Percentiles rank a stretch among this genome's conserved stretches.
Conservation (phyloP, 176 grass and related monocot genomes). For the Lolium perenne region DNA sequence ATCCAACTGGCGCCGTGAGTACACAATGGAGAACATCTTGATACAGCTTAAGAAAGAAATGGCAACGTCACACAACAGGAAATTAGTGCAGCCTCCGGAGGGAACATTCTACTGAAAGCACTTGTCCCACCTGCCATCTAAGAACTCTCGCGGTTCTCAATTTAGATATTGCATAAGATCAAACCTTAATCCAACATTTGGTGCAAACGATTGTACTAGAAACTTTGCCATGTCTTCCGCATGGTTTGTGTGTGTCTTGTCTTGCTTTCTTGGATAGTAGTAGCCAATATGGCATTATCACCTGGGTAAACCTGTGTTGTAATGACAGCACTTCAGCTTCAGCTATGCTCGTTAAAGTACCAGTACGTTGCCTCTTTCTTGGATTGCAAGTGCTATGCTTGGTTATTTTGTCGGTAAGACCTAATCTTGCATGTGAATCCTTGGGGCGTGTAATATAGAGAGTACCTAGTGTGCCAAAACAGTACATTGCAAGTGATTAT, state of each 20-base stretch:
- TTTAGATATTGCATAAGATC: conserved; percentile 32
- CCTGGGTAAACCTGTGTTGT: conserved; percentile 8
- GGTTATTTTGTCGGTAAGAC: neutral
- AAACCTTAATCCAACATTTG: neutral
- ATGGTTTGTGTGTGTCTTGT: neutral
- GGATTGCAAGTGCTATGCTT: neutral
- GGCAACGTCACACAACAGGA: conserved; percentile 39
- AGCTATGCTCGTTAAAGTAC: conserved; percentile 1
- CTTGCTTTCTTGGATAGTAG: neutral
- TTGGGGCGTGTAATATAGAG: neutral
- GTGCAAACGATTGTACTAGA: conserved; percentile 32
- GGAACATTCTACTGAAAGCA: conserved; percentile 31
- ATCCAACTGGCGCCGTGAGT: conserved; percentile 41
- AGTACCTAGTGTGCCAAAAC: neutral
- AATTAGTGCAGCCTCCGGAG: conserved; percentile 47
- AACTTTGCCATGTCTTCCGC: conserved; percentile 18
- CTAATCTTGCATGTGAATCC: neutral
- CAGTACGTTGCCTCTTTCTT: neutral
- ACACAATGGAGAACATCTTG: conserved; percentile 47
- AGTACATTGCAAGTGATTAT: neutral
- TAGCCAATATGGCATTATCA: conserved; percentile 8
- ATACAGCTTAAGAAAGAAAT: conserved; percentile 50
- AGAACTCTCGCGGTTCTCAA: neutral
- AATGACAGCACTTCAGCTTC: conserved; percentile 8
- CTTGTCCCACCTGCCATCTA: neutral